phyloP scores from a whole-genome alignment of 495 filamentous ascomycete genomes.

The Xylaria sp. region DNA sequence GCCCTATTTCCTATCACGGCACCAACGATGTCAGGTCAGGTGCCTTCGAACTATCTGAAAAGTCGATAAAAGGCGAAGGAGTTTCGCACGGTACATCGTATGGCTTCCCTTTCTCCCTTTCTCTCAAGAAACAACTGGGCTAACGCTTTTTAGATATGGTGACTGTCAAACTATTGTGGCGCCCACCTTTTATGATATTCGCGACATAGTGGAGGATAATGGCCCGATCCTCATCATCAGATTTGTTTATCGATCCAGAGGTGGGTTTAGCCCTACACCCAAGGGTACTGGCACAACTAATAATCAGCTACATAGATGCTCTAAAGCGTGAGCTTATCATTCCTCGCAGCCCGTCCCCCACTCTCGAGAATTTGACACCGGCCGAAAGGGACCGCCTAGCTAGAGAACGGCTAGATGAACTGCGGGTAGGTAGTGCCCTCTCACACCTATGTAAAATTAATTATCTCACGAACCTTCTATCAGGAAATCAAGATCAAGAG shows the following conservation, averaged over 20 bases:
- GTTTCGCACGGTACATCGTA: slow-evolving; percentile 45
- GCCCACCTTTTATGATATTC: background rate
- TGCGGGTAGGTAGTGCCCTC: slow-evolving; percentile 25
- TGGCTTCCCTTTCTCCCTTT: background rate
- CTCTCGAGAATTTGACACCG: slow-evolving; percentile 22
- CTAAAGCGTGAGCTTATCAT: slow-evolving; percentile 44
- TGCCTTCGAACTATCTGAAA: slow-evolving; percentile 40
- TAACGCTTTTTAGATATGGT: slow-evolving; percentile 22
- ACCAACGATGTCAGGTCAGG: background rate
- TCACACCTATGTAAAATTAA: background rate
- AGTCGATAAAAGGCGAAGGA: slow-evolving; percentile 44
- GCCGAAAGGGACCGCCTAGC: slow-evolving; percentile 32
- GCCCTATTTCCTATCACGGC: background rate
- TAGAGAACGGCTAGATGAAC: slow-evolving; percentile 33
- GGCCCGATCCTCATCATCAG: slow-evolving; percentile 39
- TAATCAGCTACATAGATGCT: slow-evolving; percentile 32
- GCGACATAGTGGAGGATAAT: slow-evolving; percentile 20
- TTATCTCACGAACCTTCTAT: background rate
- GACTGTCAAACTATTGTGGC: background rate
- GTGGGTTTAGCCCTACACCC: slow-evolving; percentile 24
- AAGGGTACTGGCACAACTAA: background rate
- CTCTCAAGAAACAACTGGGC: background rate
- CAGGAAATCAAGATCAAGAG: slow-evolving; percentile 26
- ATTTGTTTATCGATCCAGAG: slow-evolving; percentile 44
- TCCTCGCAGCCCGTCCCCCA: slow-evolving; percentile 38